phyloP scores from a whole-genome alignment of 768 basidiomycete genomes.

The Saitozyma podzolica region DNA sequence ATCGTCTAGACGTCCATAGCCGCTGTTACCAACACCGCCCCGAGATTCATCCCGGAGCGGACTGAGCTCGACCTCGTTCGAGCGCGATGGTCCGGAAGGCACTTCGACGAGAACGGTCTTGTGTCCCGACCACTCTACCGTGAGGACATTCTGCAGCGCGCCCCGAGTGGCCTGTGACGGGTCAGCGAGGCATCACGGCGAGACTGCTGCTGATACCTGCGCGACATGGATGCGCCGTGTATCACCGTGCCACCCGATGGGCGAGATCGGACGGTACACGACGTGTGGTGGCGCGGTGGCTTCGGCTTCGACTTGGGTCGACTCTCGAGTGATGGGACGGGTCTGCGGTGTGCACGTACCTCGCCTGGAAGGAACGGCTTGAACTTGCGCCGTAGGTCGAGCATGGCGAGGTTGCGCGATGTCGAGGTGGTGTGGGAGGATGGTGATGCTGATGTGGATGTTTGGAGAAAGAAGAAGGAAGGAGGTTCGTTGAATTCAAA shows the following conservation, averaged over 20 bases:
- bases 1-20: not conserved
- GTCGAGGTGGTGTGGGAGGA: not conserved
- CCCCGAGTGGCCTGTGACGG: conserved; percentile 24
- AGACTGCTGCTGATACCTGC: no score
- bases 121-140: conserved; percentile 44
- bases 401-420: conserved; percentile 11
- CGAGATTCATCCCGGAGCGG: conserved; percentile 13
- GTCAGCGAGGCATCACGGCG: no score
- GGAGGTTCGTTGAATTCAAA: no score
- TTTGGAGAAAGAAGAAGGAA: no score
- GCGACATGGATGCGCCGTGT: no score
- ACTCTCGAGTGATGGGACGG: no score
- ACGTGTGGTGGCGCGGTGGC: no score
- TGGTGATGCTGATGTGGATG: no score
- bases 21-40: not conserved
- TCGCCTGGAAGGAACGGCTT: conserved; percentile 25
- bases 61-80: conserved; percentile 36
- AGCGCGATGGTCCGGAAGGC: conserved; percentile 11
- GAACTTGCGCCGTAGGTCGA: conserved; percentile 26
- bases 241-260: no score
- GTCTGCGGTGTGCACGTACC: conserved; percentile 8
- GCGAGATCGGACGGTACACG: no score
- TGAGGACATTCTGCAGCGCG: conserved; percentile 41
- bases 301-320: no score
- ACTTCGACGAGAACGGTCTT: conserved; percentile 46